A percentile compares a stretch with the other conserved stretches of the same genome.
These are phyloP conservation scores for Wickerhamiella azyma DNA, from an alignment of 805 yeast species.

Conservation along the genomic window DNA sequence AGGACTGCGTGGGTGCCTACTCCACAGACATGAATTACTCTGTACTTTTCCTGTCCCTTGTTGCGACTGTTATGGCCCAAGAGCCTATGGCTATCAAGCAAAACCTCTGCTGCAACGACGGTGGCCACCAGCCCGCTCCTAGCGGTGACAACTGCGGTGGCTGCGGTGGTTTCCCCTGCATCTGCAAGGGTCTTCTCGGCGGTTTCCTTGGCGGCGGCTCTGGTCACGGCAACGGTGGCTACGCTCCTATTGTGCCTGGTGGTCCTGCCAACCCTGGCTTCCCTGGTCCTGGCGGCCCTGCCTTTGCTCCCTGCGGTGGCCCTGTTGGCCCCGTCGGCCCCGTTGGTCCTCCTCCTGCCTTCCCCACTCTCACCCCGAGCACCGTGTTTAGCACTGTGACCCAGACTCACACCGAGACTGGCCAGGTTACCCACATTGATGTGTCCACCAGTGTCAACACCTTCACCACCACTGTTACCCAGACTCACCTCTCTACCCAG, in stretches of 20 bases:
- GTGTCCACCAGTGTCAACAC: conserved; percentile 5
- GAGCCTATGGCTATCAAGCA: conserved; percentile 5
- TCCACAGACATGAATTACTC: not conserved
- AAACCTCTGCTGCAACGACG: conserved; percentile 7
- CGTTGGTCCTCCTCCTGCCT: not conserved
- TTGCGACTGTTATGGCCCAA: conserved; percentile 5
- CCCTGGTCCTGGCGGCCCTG: not conserved
- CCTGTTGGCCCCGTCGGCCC: not conserved
- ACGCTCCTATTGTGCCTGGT: not conserved
- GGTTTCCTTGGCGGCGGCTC: not conserved
- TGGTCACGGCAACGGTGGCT: not conserved
- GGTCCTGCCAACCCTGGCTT: not conserved
- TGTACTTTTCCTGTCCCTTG: not conserved
- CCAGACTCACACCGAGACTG: conserved; percentile 7
- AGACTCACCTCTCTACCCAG: conserved; percentile 7
- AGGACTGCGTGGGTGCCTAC: not conserved
- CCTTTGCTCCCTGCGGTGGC: not conserved
- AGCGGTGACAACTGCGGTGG: not conserved
- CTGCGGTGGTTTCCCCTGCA: conserved; percentile 6
- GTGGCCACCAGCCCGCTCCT: conserved; percentile 3
- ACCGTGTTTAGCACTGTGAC: conserved; percentile 5
- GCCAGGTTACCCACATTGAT: conserved; percentile 4
- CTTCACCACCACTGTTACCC: conserved; percentile 8
- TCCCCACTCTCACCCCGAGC: conserved; percentile 6
- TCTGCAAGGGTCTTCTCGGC: conserved; percentile 9